phyloP scores from a whole-genome alignment of 768 basidiomycete genomes.

The Daedaleopsis sinensis region DNA sequence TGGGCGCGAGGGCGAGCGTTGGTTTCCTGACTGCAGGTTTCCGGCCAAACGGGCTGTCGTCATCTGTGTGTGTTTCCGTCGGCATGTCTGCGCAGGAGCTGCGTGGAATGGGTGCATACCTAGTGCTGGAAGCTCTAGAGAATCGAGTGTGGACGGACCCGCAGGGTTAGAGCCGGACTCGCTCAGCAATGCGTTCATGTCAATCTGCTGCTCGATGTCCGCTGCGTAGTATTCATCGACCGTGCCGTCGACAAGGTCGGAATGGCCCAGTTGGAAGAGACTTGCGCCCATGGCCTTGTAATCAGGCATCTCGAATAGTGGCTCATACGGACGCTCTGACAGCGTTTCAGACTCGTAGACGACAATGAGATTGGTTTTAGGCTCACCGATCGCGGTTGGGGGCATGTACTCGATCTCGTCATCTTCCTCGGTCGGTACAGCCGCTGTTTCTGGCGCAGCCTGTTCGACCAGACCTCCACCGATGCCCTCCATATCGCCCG shows the following conservation, averaged over 20 bases:
- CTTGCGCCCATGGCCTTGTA: conserved; percentile 45
- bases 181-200: conserved; percentile 10
- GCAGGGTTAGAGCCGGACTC: conserved; percentile 10
- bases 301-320: conserved; percentile 52
- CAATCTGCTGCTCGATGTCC: conserved; percentile 22
- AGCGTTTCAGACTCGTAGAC: background rate
- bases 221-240: conserved; percentile 28
- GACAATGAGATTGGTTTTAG: background rate
- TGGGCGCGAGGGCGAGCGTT: background rate
- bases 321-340: conserved; percentile 46
- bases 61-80: conserved; percentile 2
- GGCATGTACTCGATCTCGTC: conserved; percentile 61
- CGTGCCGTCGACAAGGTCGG: conserved; percentile 37
- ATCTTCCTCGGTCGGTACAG: conserved; percentile 32
- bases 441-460: conserved; percentile 26
- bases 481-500: conserved; percentile 43
- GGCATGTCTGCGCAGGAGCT: background rate
- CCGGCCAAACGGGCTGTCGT: conserved; percentile 15
- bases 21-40: background rate
- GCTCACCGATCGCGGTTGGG: conserved; percentile 52
- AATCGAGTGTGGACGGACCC: background rate
- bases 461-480: conserved; percentile 27
- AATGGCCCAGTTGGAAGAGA: conserved; percentile 40
- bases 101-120: conserved; percentile 1
- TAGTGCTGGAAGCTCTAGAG: conserved; percentile 13